Conservation (phyloP, 768 basidiomycete species). For the Kwoniella sp. region DNA sequence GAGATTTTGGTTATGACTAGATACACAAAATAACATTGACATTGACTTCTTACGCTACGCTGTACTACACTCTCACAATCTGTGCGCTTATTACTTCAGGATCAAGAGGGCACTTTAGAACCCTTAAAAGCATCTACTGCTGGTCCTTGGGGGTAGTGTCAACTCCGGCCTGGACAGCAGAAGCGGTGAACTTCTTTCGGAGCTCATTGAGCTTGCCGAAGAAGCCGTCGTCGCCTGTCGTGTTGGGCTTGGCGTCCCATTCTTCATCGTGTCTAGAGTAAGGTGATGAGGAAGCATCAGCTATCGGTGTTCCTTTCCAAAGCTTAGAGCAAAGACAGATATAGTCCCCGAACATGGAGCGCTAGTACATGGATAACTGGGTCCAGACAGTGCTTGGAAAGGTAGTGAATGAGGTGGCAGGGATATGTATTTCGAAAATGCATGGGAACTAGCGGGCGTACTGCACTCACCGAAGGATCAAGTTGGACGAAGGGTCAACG, state of each 20-base stretch:
- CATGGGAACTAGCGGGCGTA: not conserved
- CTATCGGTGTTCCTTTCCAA: no score
- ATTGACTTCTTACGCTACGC: not conserved
- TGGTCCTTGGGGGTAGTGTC: slow-evolving; percentile 48
- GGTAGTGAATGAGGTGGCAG: not conserved
- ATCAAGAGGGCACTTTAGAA: not conserved
- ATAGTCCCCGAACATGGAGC: no score
- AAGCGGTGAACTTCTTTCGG: slow-evolving; percentile 50
- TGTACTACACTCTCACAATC: not conserved
- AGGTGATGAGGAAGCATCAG: not conserved
- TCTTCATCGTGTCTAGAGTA: slow-evolving; percentile 51
- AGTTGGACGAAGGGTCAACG: slow-evolving; percentile 44
- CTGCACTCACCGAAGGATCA: slow-evolving; percentile 44
- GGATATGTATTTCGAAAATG: not conserved
- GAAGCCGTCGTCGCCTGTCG: slow-evolving; percentile 50
- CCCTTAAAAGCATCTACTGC: slow-evolving; percentile 23
- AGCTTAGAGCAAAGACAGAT: slow-evolving; percentile 3
- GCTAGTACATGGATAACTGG: no score
- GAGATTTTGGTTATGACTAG: no score
- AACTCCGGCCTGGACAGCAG: slow-evolving; percentile 36
- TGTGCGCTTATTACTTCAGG: not conserved
- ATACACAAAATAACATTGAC: no score
- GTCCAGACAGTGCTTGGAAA: not conserved
- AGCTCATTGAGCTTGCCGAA: slow-evolving; percentile 51
- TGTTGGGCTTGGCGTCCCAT: slow-evolving; percentile 52